A percentile compares a stretch with the other conserved stretches of the same genome.
phyloP scores from a whole-genome alignment of 164 flowering plant genomes.

The Cinnamomum chago region DNA sequence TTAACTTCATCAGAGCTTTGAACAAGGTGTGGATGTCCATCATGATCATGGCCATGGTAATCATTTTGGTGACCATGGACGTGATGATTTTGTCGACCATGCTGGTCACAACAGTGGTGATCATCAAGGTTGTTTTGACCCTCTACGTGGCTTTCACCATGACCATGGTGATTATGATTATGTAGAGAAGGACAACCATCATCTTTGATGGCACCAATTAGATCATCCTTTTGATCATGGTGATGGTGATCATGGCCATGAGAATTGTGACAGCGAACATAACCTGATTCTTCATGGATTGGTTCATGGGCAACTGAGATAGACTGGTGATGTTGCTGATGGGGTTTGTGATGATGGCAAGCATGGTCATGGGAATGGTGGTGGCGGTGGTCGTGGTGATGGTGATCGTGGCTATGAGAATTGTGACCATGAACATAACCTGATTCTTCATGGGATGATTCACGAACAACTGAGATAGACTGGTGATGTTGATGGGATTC shows the following conservation, averaged over 20 bases:
- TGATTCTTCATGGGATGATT: conserved; percentile 18
- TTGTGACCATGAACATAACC: conserved; percentile 17
- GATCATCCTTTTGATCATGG: conserved; percentile 1
- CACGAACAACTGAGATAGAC: conserved; percentile 18
- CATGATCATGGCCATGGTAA: conserved; percentile 16
- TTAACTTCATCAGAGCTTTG: conserved; percentile 2
- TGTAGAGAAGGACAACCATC: conserved; percentile 9
- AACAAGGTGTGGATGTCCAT: not conserved
- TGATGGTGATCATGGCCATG: conserved; percentile 13
- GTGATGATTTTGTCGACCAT: conserved; percentile 9
- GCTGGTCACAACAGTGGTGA: conserved; percentile 3
- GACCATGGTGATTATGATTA: conserved; percentile 9
- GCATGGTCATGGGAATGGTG: conserved; percentile 19
- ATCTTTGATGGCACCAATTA: not conserved
- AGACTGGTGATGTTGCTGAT: conserved; percentile 23
- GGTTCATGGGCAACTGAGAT: conserved; percentile 18
- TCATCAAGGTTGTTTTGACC: conserved; percentile 16
- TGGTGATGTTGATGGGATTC: conserved; percentile 24
- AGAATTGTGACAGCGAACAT: conserved; percentile 15
- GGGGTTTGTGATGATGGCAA: conserved; percentile 27
- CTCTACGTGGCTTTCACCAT: not conserved
- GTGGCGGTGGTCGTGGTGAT: not conserved
- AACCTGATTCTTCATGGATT: conserved; percentile 19
- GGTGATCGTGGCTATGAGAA: conserved; percentile 13
- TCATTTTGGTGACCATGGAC: conserved; percentile 21